Conservation (phyloP, 2,329 filamentous ascomycete species). For the Aspergillus melleus region DNA sequence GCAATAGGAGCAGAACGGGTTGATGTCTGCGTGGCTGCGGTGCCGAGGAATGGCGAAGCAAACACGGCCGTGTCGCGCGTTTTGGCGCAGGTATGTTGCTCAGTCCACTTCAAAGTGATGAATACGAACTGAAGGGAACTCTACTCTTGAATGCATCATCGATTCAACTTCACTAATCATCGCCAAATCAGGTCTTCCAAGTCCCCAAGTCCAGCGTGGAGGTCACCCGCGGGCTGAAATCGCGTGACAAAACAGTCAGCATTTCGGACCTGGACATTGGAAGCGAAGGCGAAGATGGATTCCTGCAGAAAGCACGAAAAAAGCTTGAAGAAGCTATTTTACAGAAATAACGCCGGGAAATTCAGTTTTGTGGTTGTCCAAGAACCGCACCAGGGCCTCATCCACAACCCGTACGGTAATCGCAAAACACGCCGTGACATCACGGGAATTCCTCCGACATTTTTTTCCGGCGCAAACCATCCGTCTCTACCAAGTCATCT, state of each 20-base stretch:
- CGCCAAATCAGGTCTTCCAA: conserved; percentile 50
- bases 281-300: conserved; percentile 31
- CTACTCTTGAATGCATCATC: not conserved
- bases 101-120: not conserved
- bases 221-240: conserved; percentile 64
- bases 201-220: conserved; percentile 65
- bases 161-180: not conserved
- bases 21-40: conserved; percentile 66
- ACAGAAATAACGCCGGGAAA: conserved; percentile 2
- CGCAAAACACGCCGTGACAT: conserved; percentile 19
- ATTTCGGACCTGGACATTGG: conserved; percentile 30
- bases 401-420: not conserved
- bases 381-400: not conserved
- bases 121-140: not conserved
- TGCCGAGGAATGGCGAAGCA: conserved; percentile 65
- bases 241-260: conserved; percentile 62
- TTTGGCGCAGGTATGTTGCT: conserved; percentile 55
- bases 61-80: conserved; percentile 66
- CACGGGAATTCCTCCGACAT: conserved; percentile 16
- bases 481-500: not conserved
- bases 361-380: not conserved
- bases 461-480: conserved; percentile 6
- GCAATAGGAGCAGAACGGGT: conserved; percentile 58
- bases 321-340: conserved; percentile 20
- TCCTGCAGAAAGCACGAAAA: conserved; percentile 22